phyloP scores from a whole-genome alignment of 345 rosid species.

The Xanthoceras sorbifolium region DNA sequence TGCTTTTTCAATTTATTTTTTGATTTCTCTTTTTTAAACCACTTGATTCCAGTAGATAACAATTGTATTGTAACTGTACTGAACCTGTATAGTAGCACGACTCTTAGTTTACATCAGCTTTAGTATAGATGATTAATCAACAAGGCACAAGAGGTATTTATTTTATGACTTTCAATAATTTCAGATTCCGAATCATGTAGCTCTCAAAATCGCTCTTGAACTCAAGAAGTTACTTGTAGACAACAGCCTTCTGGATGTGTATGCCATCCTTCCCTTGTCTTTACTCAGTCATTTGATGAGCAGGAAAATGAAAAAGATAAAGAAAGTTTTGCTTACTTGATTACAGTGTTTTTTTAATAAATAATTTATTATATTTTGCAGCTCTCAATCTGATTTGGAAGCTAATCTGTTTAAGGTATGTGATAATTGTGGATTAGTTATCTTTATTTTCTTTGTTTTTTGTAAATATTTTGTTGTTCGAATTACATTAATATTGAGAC shows the following conservation, averaged over 20 bases:
- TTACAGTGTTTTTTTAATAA: background rate
- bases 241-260: conserved; percentile 99
- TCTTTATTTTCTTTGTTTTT: background rate
- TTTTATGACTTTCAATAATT: conserved; percentile 13
- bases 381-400: conserved; percentile 93
- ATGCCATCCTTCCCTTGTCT: conserved; percentile 29
- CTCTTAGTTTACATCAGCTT: background rate
- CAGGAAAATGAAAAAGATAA: background rate
- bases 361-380: conserved; percentile 37
- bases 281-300: background rate
- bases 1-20: background rate
- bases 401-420: conserved; percentile 84
- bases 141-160: background rate
- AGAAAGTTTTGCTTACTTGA: background rate
- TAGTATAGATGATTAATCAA: background rate
- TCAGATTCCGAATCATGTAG: conserved; percentile 97
- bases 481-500: background rate
- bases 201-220: conserved; percentile 91
- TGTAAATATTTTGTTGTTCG: background rate
- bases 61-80: background rate
- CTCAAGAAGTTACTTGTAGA: conserved; percentile 95
- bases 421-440: background rate
- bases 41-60: background rate
- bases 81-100: background rate
- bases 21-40: background rate